Evolutionary conservation across 2,329 filamentous ascomycete genomes (phyloP).

Genomic region (Ilyonectria destructans): DNA sequence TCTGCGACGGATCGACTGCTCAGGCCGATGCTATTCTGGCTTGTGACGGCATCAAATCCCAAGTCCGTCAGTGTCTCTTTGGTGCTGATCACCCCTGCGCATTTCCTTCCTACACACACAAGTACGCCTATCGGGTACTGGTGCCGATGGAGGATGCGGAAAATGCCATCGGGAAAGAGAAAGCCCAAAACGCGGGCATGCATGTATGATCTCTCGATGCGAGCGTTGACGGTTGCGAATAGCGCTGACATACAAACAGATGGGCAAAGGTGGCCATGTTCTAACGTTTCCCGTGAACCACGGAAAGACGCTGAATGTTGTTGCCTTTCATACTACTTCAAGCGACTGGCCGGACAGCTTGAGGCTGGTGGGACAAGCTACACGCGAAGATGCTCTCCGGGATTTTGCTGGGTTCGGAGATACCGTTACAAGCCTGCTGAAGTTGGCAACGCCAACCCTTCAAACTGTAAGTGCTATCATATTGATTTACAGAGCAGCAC

Average conservation of each 20-base stretch:
- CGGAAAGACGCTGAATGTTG: conserved; percentile 70
- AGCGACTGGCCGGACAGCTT: conserved; percentile 50
- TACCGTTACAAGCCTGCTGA: conserved; percentile 51
- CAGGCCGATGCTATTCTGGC: conserved; percentile 52
- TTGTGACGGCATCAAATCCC: conserved; percentile 33
- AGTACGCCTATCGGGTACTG: conserved; percentile 28
- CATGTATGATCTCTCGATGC: conserved; percentile 15
- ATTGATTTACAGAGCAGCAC: not conserved
- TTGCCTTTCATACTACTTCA: conserved; percentile 59
- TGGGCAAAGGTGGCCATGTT: conserved; percentile 69
- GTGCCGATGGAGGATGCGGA: conserved; percentile 26
- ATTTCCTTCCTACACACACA: conserved; percentile 27
- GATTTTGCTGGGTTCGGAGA: conserved; percentile 56
- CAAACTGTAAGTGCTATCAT: conserved; percentile 35
- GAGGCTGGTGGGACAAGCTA: conserved; percentile 43
- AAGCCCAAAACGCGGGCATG: conserved; percentile 26
- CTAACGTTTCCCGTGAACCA: conserved; percentile 28
- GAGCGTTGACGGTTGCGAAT: too few relatives aligned
- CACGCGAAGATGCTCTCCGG: conserved; percentile 52
- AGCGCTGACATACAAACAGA: conserved; percentile 36
- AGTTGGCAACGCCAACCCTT: conserved; percentile 49
- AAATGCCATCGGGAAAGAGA: conserved; percentile 21
- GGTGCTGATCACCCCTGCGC: conserved; percentile 22
- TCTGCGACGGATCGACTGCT: conserved; percentile 58
- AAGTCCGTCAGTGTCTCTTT: conserved; percentile 20